Evolutionary conservation across 164 flowering plant genomes (phyloP).

Genomic region (Echeveria elegans): DNA sequence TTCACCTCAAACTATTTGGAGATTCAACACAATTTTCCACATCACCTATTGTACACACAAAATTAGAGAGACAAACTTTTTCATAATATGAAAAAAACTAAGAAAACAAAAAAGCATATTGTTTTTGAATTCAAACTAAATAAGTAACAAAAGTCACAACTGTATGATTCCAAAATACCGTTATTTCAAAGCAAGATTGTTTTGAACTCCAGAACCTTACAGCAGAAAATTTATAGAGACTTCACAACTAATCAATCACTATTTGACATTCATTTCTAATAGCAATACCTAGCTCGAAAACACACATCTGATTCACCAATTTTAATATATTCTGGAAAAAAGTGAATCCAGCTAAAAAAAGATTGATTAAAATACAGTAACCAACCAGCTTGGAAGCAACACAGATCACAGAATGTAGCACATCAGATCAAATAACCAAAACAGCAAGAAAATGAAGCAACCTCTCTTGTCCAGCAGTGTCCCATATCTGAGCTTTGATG

Average conservation of each 20-base stretch:
- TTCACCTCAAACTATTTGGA: too few species aligned
- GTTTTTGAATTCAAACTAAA: neutral
- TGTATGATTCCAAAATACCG: too few species aligned
- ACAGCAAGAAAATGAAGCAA: neutral
- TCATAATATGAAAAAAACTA: neutral
- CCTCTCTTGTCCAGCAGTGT: conserved; percentile 51
- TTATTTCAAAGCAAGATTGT: neutral
- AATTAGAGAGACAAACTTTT: neutral
- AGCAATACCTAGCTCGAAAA: too few species aligned
- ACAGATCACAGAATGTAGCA: neutral
- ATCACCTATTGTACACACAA: too few species aligned
- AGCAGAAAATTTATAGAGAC: neutral
- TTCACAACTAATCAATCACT: neutral
- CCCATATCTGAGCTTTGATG: conserved; percentile 46
- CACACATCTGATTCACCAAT: too few species aligned
- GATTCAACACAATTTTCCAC: too few species aligned
- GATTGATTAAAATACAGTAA: too few species aligned
- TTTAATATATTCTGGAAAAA: too few species aligned
- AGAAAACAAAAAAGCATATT: too few species aligned
- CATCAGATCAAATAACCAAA: neutral
- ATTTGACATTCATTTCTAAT: neutral
- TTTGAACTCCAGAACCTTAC: neutral
- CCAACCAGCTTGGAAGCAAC: too few species aligned
- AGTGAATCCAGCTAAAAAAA: too few species aligned
- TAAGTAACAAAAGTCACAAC: neutral